These are phyloP conservation scores for Simmondsia chinensis DNA, from an alignment of 148 eudicot genomes.

Conservation along the genomic window DNA sequence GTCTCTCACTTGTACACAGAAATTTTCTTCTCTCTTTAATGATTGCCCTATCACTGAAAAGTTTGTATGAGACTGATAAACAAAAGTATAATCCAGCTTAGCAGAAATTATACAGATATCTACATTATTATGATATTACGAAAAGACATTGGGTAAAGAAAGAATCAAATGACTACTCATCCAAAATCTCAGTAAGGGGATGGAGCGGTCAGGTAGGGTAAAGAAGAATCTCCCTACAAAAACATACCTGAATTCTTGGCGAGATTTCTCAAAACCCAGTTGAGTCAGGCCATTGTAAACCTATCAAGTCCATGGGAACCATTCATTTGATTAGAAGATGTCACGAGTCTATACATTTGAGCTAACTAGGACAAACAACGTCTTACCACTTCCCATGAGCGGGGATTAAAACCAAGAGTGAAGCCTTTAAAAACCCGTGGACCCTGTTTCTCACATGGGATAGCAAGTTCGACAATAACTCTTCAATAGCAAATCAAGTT, in stretches of 20 bases:
- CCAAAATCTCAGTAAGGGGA: too few relatives aligned
- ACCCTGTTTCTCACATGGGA: slow-evolving; percentile 81
- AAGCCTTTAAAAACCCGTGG: slow-evolving; percentile 80
- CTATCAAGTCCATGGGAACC: slow-evolving; percentile 24
- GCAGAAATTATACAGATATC: too few relatives aligned
- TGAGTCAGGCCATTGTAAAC: slow-evolving; percentile 94
- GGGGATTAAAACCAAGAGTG: slow-evolving; percentile 91
- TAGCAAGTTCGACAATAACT: slow-evolving; percentile 81
- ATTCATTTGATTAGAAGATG: background rate
- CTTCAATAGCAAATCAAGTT: slow-evolving; percentile 26
- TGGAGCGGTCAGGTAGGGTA: background rate
- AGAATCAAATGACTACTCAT: too few relatives aligned
- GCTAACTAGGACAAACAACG: background rate
- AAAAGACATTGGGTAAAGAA: background rate
- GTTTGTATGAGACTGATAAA: too few relatives aligned
- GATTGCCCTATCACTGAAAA: too few relatives aligned
- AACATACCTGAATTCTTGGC: slow-evolving; percentile 59
- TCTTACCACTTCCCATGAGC: slow-evolving; percentile 85
- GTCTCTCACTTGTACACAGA: too few relatives aligned
- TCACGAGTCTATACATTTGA: background rate
- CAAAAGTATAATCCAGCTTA: too few relatives aligned
- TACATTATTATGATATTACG: background rate
- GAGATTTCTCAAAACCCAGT: slow-evolving; percentile 64
- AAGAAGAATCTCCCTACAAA: background rate
- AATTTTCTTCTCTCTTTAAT: too few relatives aligned